A percentile compares a stretch with the other conserved stretches of the same genome.
phyloP scores from a whole-genome alignment of 148 eudicot species.

The Pharnaceum exiguum region DNA sequence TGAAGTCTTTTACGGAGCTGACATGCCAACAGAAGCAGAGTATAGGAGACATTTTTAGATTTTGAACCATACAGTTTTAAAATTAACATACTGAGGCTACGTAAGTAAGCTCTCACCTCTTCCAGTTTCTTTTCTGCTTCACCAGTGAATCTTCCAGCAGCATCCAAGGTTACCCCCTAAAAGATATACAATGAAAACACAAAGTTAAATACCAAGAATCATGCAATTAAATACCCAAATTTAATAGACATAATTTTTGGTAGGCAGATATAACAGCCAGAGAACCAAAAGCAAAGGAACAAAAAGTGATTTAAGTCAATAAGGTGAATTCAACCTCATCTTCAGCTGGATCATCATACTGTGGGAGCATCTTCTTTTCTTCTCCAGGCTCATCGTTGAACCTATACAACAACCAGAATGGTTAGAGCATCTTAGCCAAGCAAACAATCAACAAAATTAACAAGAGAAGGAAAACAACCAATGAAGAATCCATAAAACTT shows the following conservation, averaged over 20 bases:
- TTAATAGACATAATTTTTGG: background rate
- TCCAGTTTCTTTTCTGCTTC: constrained; percentile 88
- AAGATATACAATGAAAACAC: background rate
- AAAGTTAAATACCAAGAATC: background rate
- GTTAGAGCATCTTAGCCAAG: background rate
- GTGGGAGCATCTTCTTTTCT: constrained; percentile 85
- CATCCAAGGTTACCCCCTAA: constrained; percentile 86
- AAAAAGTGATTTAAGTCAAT: background rate
- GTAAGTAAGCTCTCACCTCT: constrained; percentile 44
- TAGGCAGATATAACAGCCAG: background rate
- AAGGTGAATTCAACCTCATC: constrained; percentile 51
- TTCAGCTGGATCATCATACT: constrained; percentile 80
- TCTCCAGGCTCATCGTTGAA: constrained; percentile 66
- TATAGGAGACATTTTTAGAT: background rate
- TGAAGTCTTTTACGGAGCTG: constrained; percentile 85
- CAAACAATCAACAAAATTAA: background rate
- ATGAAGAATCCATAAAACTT: background rate
- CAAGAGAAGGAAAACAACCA: background rate
- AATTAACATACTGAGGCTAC: background rate
- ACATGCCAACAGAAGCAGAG: background rate
- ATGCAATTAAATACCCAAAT: background rate
- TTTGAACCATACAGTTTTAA: background rate
- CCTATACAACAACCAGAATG: constrained; percentile 32
- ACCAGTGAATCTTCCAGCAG: constrained; percentile 70
- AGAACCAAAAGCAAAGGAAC: background rate